Evolutionary conservation across 2,329 filamentous ascomycete species (phyloP).

Genomic region (Fusarium heterosporum): DNA sequence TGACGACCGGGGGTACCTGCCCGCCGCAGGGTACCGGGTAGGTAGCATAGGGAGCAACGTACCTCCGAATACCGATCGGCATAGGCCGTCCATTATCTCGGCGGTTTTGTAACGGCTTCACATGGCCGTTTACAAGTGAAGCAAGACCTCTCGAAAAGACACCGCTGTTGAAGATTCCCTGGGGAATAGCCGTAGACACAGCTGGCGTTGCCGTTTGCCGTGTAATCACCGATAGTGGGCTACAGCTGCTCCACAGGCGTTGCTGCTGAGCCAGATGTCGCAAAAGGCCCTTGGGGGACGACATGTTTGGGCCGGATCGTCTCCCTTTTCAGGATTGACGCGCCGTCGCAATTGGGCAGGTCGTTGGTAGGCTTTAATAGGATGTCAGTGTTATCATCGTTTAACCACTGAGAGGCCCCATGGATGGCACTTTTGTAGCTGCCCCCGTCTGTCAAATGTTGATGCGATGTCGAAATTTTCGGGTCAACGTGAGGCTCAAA

Average conservation of each 20-base stretch:
- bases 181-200: slow-evolving; percentile 13
- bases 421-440: slow-evolving; percentile 47
- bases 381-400: slow-evolving; percentile 27
- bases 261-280: slow-evolving; percentile 45
- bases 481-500: slow-evolving; percentile 33
- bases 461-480: slow-evolving; percentile 42
- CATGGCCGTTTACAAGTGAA: slow-evolving; percentile 25
- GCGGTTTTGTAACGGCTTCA: slow-evolving; percentile 32
- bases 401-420: slow-evolving; percentile 35
- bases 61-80: slow-evolving; percentile 45
- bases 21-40: slow-evolving; percentile 1
- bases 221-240: slow-evolving; percentile 39
- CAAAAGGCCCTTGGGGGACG: slow-evolving; percentile 47
- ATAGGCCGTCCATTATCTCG: slow-evolving; percentile 34
- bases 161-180: slow-evolving; percentile 9
- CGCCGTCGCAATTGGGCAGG: slow-evolving; percentile 45
- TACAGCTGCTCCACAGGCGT: slow-evolving; percentile 42
- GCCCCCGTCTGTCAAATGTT: slow-evolving; percentile 22
- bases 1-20: slow-evolving; percentile 27
- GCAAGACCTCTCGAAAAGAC: slow-evolving; percentile 17
- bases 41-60: slow-evolving; percentile 30
- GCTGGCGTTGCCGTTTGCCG: slow-evolving; percentile 24
- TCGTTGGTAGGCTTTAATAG: slow-evolving; percentile 30
- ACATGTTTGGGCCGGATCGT: slow-evolving; percentile 42
- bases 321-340: slow-evolving; percentile 29